Evolutionary conservation across 2,329 filamentous ascomycete genomes (phyloP).

Genomic region (Ophiocordyceps robertsii): DNA sequence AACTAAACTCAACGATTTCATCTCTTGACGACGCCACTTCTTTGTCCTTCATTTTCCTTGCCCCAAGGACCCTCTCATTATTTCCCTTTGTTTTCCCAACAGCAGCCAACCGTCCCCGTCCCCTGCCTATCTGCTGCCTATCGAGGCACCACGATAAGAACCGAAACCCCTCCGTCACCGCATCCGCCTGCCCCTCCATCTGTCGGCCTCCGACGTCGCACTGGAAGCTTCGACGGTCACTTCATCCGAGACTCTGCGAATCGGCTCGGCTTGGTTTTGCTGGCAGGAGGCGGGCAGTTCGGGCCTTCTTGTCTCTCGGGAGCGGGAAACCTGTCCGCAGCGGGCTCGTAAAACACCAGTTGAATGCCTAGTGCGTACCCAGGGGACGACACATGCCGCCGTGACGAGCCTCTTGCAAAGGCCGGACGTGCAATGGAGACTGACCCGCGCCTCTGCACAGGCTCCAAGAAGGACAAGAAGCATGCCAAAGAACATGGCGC

Average conservation of each 20-base stretch:
- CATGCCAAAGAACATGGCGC: conserved; percentile 39
- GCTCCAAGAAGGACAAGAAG: conserved; percentile 39
- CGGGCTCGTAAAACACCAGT: not conserved
- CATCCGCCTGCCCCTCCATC: conserved; percentile 1
- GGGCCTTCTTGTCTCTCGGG: not conserved
- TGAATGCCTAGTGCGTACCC: conserved; percentile 2
- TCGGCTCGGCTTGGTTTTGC: not conserved
- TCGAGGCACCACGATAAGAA: not conserved
- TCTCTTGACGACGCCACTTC: not conserved
- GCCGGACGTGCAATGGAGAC: conserved; percentile 1
- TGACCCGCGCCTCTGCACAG: conserved; percentile 13
- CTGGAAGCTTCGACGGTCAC: conserved; percentile 3
- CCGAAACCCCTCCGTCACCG: conserved; percentile 2
- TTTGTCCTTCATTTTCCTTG: not conserved
- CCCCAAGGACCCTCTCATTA: not conserved
- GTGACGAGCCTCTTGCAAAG: not conserved
- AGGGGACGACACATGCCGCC: not conserved
- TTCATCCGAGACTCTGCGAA: not conserved
- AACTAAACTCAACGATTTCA: not conserved
- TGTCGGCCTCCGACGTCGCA: conserved; percentile 1
- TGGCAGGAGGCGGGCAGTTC: not conserved
- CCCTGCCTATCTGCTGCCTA: not conserved
- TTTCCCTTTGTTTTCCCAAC: too few relatives aligned
- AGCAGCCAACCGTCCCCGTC: too few relatives aligned
- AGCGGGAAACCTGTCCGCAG: not conserved